Conservation (phyloP, 1,284 basidiomycete genomes). For the Rhodotorula glutinis region DNA sequence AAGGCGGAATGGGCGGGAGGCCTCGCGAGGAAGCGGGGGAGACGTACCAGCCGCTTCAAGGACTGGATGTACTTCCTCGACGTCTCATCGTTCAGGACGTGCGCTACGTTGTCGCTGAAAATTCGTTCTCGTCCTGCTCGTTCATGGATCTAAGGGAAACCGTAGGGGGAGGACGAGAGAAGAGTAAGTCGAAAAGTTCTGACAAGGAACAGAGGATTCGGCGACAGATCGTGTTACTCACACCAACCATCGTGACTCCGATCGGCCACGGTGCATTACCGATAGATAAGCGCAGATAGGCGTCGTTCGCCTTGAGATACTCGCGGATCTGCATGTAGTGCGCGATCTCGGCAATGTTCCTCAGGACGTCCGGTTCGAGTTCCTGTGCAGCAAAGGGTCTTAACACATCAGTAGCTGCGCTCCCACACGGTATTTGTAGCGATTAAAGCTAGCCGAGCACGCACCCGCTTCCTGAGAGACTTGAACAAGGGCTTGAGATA, state of each 20-base stretch:
- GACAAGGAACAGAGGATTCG: neutral
- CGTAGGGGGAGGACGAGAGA: neutral
- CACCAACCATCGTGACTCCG: conserved; percentile 94
- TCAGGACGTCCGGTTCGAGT: conserved; percentile 78
- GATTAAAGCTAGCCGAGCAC: neutral
- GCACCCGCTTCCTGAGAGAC: conserved; percentile 67
- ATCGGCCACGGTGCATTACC: conserved; percentile 99
- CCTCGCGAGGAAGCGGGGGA: conserved; percentile 50
- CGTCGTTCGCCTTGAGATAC: conserved; percentile 93
- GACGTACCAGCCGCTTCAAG: conserved; percentile 71
- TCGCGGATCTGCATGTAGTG: conserved; percentile 92
- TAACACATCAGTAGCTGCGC: too few relatives aligned
- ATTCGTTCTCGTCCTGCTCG: conserved; percentile 78
- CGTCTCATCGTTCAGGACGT: conserved; percentile 98
- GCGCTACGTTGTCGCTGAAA: conserved; percentile 91
- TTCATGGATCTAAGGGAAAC: conserved; percentile 20
- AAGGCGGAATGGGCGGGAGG: neutral
- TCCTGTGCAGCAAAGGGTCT: conserved; percentile 54
- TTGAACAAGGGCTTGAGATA: conserved; percentile 97
- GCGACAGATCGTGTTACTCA: conserved; percentile 46
- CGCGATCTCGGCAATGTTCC: conserved; percentile 88
- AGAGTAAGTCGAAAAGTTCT: neutral
- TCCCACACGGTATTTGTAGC: too few relatives aligned
- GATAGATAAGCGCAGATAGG: conserved; percentile 92
- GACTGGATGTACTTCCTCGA: conserved; percentile 98